Evolutionary conservation across 495 filamentous ascomycete species (phyloP).

Genomic region (Penicillium waksmanii): DNA sequence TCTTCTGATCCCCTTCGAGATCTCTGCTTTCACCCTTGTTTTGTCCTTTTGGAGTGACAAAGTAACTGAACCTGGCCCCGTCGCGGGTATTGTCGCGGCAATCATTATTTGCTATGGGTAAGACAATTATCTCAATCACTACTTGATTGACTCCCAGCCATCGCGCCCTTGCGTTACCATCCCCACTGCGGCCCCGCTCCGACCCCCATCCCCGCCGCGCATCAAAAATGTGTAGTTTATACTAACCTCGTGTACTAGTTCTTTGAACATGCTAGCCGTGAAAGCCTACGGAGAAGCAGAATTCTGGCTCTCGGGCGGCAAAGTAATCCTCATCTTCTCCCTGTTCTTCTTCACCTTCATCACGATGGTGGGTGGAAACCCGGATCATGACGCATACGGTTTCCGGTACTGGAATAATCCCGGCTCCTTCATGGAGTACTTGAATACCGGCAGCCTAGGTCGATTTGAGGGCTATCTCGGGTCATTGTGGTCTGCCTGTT

Average conservation of each 20-base stretch:
- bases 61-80: slow-evolving; percentile 51
- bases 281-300: slow-evolving; percentile 71
- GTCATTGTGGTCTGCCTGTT: slow-evolving; percentile 57
- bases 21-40: slow-evolving; percentile 70
- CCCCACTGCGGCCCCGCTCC: slow-evolving; percentile 1
- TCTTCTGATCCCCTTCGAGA: slow-evolving; percentile 71
- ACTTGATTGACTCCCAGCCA: background rate
- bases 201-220: background rate
- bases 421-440: slow-evolving; percentile 50
- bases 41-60: slow-evolving; percentile 67
- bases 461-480: slow-evolving; percentile 73
- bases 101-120: slow-evolving; percentile 50
- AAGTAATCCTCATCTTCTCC: slow-evolving; percentile 68
- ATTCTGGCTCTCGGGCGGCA: slow-evolving; percentile 71
- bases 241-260: slow-evolving; percentile 18
- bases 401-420: slow-evolving; percentile 62
- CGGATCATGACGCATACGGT: slow-evolving; percentile 69
- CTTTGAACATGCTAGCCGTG: slow-evolving; percentile 50
- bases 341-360: slow-evolving; percentile 47
- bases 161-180: background rate
- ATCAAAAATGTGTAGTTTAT: background rate
- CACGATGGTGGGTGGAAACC: slow-evolving; percentile 76
- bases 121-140: slow-evolving; percentile 9
- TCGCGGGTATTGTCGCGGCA: slow-evolving; percentile 57
- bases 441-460: slow-evolving; percentile 64